Evolutionary conservation across 1,284 basidiomycete species (phyloP), one percentile per base, ranked within the genome.

Genomic region (Cerrena zonata): DNA sequence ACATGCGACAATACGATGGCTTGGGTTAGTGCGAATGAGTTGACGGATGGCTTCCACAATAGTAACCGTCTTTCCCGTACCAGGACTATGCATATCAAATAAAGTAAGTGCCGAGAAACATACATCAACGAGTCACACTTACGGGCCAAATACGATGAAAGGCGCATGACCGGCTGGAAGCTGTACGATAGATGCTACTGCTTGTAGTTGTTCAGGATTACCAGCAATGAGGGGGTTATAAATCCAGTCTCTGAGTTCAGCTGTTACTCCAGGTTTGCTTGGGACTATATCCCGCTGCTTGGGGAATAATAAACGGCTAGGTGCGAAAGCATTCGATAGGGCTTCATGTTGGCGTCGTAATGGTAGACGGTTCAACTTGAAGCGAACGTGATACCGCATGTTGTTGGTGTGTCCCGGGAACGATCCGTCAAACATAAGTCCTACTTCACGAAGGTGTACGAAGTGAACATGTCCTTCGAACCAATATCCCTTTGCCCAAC

Each of bases 51-150:
- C 73, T 62, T 88, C 84, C 0, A 87, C 75, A 2, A 82, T 69
- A 0, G 82, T 85, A 12, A 85, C 75, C 0, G 84, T 87, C 65
- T 86, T 87, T 0, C 84, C 84, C 0, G 84, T 85, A 11, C 83
- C 81, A 3, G 80, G 81, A 3, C 80, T 83, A 36, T 37, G 21
- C 40, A n/a, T 21, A 5, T 41, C 21, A 42, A 38, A 19, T 11
- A n/a, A n/a, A n/a, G n/a, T n/a, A n/a, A n/a, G n/a, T n/a, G n/a
- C n/a, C n/a, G n/a, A n/a, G n/a, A n/a, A n/a, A n/a, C n/a, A n/a
- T n/a, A n/a, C n/a, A n/a, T n/a, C n/a, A n/a, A n/a, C n/a, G n/a
- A n/a, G n/a, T n/a, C 2, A n/a, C n/a, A 74, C 82, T 66, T 65
- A 84, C 81, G 84, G 83, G 21, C 84, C 84, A 63, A 82, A 85